Evolutionary conservation across 805 yeast genomes (phyloP), one percentile per base, ranked within the genome.

Genomic region (Ogataea pini): DNA sequence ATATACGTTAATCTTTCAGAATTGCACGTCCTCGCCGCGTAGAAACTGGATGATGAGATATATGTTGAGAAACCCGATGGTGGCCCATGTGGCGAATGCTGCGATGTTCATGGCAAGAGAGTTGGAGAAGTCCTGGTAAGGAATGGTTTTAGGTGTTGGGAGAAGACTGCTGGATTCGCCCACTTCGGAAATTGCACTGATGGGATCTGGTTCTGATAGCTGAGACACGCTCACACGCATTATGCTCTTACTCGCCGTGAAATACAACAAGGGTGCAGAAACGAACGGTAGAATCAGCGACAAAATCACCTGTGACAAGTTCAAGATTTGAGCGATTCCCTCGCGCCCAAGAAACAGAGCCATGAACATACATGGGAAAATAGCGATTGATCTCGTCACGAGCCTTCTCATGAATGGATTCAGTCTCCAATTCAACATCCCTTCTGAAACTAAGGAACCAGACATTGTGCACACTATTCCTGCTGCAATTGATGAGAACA

Each of bases 381-480:
- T 85, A 0, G 96, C 82, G 36, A 91, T 83, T 6, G 79, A 68
- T 61, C 97, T 77, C 0, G 97, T 91, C 9, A 83, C 73, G 8
- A 91, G 62, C 54, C 97, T 74, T 62, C 97, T 77, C 42, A 84
- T 60, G 87, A 96, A 85, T 3, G 97, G 97, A 51, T 74, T 76
- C 36, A 88, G 55, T 2, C 78, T 80, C 96, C 97, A 90, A 45
- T 83, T 78, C 33, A 91, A 71, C 60, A 88, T 92, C 0, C 97
- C 97, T 64, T 91, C 97, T 56, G 89, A 80, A 2, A 91, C 96
- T 57, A 91, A 83, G 67, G 91, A 96, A 8, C 97, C 97, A 0
- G 96, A 89, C 70, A 91, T 85, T 0, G 97, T 91, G 64, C 97
- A 90, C 2, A 90, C 91, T 36, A 91, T 82, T 42, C 97, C 96